These are phyloP conservation scores for Salix purpurea DNA, from an alignment of 345 rosid species.

Conservation along the genomic window DNA sequence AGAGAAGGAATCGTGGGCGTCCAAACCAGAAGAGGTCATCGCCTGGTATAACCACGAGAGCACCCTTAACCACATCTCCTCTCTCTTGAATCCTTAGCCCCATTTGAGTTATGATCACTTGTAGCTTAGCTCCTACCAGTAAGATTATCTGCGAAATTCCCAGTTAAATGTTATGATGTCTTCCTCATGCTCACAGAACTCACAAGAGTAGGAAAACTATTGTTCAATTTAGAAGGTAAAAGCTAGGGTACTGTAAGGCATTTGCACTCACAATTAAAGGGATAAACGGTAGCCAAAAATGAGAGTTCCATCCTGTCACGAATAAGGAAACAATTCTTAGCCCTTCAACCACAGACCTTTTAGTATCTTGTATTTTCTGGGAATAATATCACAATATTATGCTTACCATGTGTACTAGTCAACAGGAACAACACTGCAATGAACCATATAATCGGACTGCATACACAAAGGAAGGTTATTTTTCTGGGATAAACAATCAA, in stretches of 20 bases:
- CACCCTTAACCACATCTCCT: conserved; percentile 88
- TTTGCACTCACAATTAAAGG: conserved; percentile 69
- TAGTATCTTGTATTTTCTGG: not conserved
- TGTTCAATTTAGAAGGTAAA: not conserved
- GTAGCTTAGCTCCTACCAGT: conserved; percentile 72
- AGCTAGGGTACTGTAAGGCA: not conserved
- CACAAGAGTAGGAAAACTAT: not conserved
- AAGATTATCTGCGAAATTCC: conserved; percentile 51
- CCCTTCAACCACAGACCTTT: not conserved
- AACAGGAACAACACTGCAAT: conserved; percentile 62
- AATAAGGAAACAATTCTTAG: not conserved
- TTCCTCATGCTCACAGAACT: not conserved
- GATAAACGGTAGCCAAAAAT: conserved; percentile 76
- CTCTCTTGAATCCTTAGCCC: conserved; percentile 74
- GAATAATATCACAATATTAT: not conserved
- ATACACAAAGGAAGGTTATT: conserved; percentile 11
- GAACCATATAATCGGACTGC: conserved; percentile 82
- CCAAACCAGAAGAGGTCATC: conserved; percentile 98
- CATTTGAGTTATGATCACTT: conserved; percentile 76
- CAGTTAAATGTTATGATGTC: not conserved
- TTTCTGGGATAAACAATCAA: not conserved
- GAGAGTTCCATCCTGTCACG: conserved; percentile 58
- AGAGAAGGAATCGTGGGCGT: conserved; percentile 74
- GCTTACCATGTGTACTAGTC: conserved; percentile 72
- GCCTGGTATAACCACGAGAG: conserved; percentile 82